Evolutionary conservation across 78 protist species (phyloP), one percentile per base, ranked within the genome.

Genomic region (Capsaspora owczarzaki): DNA sequence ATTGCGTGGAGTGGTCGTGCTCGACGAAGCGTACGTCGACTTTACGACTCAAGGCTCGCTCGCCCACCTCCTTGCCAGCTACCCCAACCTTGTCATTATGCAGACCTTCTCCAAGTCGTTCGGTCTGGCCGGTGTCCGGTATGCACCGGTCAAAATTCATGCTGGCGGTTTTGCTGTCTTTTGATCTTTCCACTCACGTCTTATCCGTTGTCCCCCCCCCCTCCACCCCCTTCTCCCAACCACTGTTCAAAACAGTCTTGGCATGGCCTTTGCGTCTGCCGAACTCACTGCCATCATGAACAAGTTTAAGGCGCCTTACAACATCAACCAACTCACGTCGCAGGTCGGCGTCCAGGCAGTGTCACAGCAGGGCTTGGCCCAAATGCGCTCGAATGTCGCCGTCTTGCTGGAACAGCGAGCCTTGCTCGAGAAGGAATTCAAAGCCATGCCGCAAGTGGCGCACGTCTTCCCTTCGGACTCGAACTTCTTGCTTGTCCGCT

Each of bases 11-110:
- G 66, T 12, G 66, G 83, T 85, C 25, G 80, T 85, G 1, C 61
- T 85, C 25, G 88, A 85, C 61, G 88, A 85, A 74, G 88, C 88
- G 49, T 85, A 85, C 75, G 37, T 85, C 27, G 88, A 85, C 49
- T 85, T 79, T 37, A 19, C 75, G 38, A 38, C 4, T 38, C 33
- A 69, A 1, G 74, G 25, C n/a, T 41, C 76, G 27, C 14, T 27
- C 23, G 2, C 38, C 61, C 0, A 4, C 27, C 61, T 75, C 31
- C n/a, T 83, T 23, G 20, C 5, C 43, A 23, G 37, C 3, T 79
- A 77, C 61, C 88, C 88, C 10, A 78, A 85, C 42, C 41, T 85
- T 25, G 83, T 85, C 33, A 83, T 85, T 27, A 22, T 85, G 51
- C 87, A 85, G 81, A 85, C 88, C 12, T 5, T 85, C 23, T 85